phyloP scores from a whole-genome alignment of 495 filamentous ascomycete genomes.

The Trichocladium antarcticum region DNA sequence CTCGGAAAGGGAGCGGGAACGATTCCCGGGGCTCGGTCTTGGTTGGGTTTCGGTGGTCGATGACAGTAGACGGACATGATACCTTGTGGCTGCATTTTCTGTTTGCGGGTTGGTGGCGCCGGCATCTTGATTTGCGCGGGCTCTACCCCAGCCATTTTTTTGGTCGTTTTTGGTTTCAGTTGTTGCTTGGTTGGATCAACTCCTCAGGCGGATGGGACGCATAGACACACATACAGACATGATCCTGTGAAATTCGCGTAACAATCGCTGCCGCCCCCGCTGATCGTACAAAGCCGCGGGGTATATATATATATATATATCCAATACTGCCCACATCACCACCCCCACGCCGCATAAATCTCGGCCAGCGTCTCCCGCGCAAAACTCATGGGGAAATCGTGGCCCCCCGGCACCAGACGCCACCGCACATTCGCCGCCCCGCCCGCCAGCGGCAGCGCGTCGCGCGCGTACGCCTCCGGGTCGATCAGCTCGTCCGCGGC shows the following conservation, averaged over 20 bases:
- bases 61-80: constrained; percentile 7
- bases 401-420: constrained; percentile 35
- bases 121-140: constrained; percentile 8
- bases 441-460: constrained; percentile 30
- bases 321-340: no score
- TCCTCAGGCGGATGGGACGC: not conserved
- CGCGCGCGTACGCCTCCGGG: constrained; percentile 24
- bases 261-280: no score
- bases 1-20: not conserved
- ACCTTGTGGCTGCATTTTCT: constrained; percentile 9
- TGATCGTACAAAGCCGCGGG: no score
- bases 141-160: constrained; percentile 10
- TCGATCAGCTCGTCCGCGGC: constrained; percentile 40
- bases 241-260: no score
- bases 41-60: not conserved
- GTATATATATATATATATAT: no score
- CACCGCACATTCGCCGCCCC: constrained; percentile 32
- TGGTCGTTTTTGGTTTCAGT: not conserved
- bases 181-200: constrained; percentile 5
- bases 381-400: constrained; percentile 44
- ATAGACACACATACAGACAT: not conserved
- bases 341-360: constrained; percentile 34
- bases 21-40: not conserved
- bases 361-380: constrained; percentile 27
- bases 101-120: constrained; percentile 3